Base-by-base conservation (phyloP, 306 rosid genomes). In the Hylodesmum podocarpum region DNA sequence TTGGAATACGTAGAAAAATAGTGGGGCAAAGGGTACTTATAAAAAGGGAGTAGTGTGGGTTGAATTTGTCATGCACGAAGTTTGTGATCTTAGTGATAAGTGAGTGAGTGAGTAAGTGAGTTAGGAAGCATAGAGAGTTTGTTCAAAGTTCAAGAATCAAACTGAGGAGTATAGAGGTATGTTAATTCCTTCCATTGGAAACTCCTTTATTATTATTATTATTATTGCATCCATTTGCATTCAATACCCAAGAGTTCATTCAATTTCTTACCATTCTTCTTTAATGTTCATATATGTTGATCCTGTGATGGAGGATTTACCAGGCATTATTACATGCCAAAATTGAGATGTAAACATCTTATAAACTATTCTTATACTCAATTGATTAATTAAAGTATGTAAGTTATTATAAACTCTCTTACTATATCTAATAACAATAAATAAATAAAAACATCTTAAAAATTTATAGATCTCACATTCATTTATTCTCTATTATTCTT, bases 11-110 rank as follows among this genome's bases (percentile, higher is more conserved):
- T 12, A n/a, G 67, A 54, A 10, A 53, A 29, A 53, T 29, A 65
- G 73, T 67, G 81, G 80, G 64, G 65, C 70, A 79, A 79, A 83
- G 64, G 83, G 14, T 78, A 73, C 80, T 68, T 83, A 83, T 83
- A 83, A 83, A 83, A 78, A 62, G 80, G 78, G 36, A 43, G 75
- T 31, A 6, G 28, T 71, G 72, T 27, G 22, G 33, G 71, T 1
- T 76, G 11, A 3, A 14, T 37, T 37, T 49, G 1, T 36, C 62
- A 68, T 27, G 66, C 13, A 69, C 18, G 44, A 33, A 65, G 63
- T 34, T 24, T 61, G 55, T 61, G 39, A 49, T 47, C 24, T 57
- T 24, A 43, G 47, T 64, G 49, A n/a, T n/a, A n/a, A n/a, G n/a
- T n/a, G n/a, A n/a, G n/a, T n/a, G n/a, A n/a, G n/a, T n/a, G n/a